Evolutionary conservation across 805 yeast genomes (phyloP).

Genomic region (Starmera pachycereana): DNA sequence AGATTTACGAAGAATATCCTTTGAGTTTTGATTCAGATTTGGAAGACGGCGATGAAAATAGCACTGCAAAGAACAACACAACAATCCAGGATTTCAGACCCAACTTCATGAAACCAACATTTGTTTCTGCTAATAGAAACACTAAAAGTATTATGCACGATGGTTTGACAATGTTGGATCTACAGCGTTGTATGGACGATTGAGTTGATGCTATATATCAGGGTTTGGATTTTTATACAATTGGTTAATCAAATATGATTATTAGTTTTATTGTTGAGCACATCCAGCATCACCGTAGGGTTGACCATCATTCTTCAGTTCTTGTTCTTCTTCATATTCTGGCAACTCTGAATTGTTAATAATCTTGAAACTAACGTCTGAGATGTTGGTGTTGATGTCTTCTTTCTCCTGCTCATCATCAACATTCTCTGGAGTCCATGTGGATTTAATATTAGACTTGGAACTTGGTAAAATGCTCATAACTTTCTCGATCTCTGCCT

Average conservation of each 20-base stretch:
- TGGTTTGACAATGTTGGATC: constrained; percentile 14
- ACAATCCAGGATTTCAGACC: constrained; percentile 5
- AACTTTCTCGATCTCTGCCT: constrained; percentile 46
- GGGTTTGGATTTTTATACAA: no score
- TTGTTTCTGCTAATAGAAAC: constrained; percentile 10
- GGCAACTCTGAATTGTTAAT: constrained; percentile 16
- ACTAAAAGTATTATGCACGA: constrained; percentile 7
- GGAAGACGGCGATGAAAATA: constrained; percentile 16
- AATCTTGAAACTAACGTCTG: constrained; percentile 18
- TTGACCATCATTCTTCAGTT: constrained; percentile 4
- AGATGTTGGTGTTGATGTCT: constrained; percentile 20
- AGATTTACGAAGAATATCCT: constrained; percentile 9
- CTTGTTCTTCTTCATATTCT: constrained; percentile 11
- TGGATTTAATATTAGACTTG: not conserved
- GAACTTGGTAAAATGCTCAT: constrained; percentile 42
- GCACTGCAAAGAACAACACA: constrained; percentile 12
- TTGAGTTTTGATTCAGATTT: constrained; percentile 19
- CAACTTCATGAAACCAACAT: constrained; percentile 18
- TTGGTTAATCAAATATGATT: no score
- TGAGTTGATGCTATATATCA: not conserved
- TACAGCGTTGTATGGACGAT: constrained; percentile 4
- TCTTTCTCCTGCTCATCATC: constrained; percentile 5
- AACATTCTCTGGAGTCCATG: not conserved
- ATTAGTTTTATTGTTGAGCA: constrained; percentile 7
- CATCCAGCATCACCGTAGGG: constrained; percentile 4